Base-by-base conservation (phyloP, 306 rosid species). In the Prunus persica region DNA sequence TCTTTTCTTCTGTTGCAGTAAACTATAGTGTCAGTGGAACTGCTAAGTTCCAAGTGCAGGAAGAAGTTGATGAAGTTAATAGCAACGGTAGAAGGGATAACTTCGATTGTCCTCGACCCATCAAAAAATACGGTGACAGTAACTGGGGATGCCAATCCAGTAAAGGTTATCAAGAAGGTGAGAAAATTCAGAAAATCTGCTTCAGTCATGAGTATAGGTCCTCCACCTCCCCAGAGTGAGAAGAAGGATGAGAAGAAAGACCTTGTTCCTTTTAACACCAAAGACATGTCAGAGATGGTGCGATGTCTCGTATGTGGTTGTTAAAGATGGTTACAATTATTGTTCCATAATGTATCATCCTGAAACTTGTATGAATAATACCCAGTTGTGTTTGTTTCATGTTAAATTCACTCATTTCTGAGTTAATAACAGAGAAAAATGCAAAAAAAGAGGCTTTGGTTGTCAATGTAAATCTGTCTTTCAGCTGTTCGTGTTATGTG, bases 121-220 rank as follows among this genome's bases (percentile, higher is more conserved):
- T 68, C 86, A 25, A 87, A 85, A 72, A 79, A 56, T 57, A 86
- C 62, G 3, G 86, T 86, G 78, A 82, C 93, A 54, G 80, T 84
- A 74, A 81, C 82, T 43, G 87, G 86, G 22, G 90, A 91, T 79
- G 88, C 91, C 51, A 85, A 91, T 86, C 88, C 89, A 1, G 84
- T 81, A 69, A 82, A 66, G 73, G 71, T 88, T 74, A 82, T 91
- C 77, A 79, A 75, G 74, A 85, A 80, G 73, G 87, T 85, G 41
- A 88, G 96, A 79, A 87, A 86, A 38, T 84, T 81, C 64, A 74
- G 83, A 76, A 80, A 80, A 76, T 76, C 78, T 74, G 84, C 89
- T 16, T 51, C 65, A 25, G 71, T 86, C 28, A 77, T 81, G 72
- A 84, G 91, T 49, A 30, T 88, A 12, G 86, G 87, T 22, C 80